A percentile compares a stretch with the other conserved stretches of the same genome.
Evolutionary conservation across 2,329 filamentous ascomycete species (phyloP).

Genomic region (Trichoderma oligosporum): DNA sequence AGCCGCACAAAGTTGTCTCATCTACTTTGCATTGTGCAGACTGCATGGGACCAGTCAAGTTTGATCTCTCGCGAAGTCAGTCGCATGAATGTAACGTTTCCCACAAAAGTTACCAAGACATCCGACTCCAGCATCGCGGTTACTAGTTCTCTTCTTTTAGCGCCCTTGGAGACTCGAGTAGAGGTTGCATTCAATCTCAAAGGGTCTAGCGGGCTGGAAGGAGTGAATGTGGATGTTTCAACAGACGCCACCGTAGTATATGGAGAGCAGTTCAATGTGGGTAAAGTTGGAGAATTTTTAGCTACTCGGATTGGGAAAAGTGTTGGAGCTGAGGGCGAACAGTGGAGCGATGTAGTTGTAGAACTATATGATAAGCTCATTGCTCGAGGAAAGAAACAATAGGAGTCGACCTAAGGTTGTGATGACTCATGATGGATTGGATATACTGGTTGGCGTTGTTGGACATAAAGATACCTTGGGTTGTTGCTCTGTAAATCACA

Average conservation of each 20-base stretch:
- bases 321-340: constrained; percentile 35
- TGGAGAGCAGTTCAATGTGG: constrained; percentile 72
- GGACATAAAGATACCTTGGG: constrained; percentile 18
- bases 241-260: constrained; percentile 64
- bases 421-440: constrained; percentile 31
- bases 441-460: constrained; percentile 20
- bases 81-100: constrained; percentile 59
- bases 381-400: constrained; percentile 51
- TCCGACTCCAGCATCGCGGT: constrained; percentile 63
- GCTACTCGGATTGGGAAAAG: constrained; percentile 48
- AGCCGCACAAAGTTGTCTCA: constrained; percentile 52
- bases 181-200: constrained; percentile 57
- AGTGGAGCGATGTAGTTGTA: constrained; percentile 54
- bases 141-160: constrained; percentile 59
- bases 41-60: constrained; percentile 63
- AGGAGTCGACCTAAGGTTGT: constrained; percentile 18
- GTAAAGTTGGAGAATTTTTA: constrained; percentile 71
- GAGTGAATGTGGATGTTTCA: constrained; percentile 52
- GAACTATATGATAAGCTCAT: constrained; percentile 55
- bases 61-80: constrained; percentile 58
- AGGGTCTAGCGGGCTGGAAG: constrained; percentile 42
- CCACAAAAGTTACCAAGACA: constrained; percentile 59
- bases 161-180: constrained; percentile 64
- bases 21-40: constrained; percentile 57
- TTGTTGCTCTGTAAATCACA: constrained; percentile 5